A percentile compares a stretch with the other conserved stretches of the same genome.
phyloP scores from a whole-genome alignment of 495 filamentous ascomycete species.

The Bacidia rubella region DNA sequence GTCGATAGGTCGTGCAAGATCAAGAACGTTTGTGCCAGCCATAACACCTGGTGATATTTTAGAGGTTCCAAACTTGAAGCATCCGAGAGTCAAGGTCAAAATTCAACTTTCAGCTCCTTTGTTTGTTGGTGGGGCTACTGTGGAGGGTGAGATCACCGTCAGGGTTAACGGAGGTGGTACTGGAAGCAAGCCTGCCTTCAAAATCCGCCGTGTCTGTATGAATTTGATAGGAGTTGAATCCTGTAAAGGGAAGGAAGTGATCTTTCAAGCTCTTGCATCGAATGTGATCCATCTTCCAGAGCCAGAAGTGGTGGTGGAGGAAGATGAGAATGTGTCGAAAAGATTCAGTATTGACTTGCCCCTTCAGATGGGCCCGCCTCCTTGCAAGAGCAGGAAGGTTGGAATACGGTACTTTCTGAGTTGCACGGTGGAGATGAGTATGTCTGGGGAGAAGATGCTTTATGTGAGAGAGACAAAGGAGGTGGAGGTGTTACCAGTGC shows the following conservation, averaged over 20 bases:
- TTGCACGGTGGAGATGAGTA: conserved; percentile 26
- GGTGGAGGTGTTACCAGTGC: conserved; percentile 20
- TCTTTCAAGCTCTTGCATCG: conserved; percentile 37
- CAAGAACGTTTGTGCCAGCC: conserved; percentile 30
- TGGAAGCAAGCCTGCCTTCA: conserved; percentile 16
- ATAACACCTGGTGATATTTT: conserved; percentile 25
- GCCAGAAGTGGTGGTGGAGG: too few species aligned
- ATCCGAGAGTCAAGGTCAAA: conserved; percentile 24
- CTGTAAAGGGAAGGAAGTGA: conserved; percentile 23
- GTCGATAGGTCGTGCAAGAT: conserved; percentile 10
- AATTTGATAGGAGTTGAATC: conserved; percentile 39
- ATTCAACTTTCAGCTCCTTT: conserved; percentile 24
- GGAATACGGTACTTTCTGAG: conserved; percentile 37
- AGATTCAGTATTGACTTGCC: conserved; percentile 41
- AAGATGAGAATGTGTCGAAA: conserved; percentile 27
- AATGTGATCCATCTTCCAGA: conserved; percentile 38
- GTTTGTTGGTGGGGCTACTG: conserved; percentile 28
- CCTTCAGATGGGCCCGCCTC: conserved; percentile 39
- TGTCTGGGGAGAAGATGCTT: conserved; percentile 27
- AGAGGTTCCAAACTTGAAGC: conserved; percentile 23
- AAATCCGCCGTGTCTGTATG: conserved; percentile 31
- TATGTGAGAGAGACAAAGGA: conserved; percentile 24
- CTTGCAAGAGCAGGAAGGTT: conserved; percentile 37
- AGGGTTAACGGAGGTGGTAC: conserved; percentile 23
- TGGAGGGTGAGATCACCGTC: conserved; percentile 28